These are phyloP conservation scores for Cardiospermum halicacabum DNA, from an alignment of 345 rosid species.

Conservation along the genomic window DNA sequence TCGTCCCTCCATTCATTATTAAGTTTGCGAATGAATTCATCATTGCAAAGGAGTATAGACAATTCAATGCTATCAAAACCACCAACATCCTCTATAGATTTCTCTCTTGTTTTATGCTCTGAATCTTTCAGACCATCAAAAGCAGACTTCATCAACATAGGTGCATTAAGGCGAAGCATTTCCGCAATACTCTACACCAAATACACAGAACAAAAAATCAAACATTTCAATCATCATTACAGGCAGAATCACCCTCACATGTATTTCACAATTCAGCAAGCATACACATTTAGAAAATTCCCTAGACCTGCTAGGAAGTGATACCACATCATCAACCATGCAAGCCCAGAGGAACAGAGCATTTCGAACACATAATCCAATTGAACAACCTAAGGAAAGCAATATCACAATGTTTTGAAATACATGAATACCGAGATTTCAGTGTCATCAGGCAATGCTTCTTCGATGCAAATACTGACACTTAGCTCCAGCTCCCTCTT, in stretches of 20 bases:
- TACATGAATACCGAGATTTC: conserved; percentile 57
- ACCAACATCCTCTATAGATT: conserved; percentile 57
- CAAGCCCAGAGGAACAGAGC: no score
- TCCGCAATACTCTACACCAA: conserved; percentile 74
- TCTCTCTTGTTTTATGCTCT: conserved; percentile 64
- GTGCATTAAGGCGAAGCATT: conserved; percentile 75
- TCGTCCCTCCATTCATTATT: conserved; percentile 95
- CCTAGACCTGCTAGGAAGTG: no score
- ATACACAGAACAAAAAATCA: not conserved
- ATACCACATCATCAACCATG: no score
- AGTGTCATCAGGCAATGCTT: conserved; percentile 74
- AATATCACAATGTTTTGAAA: not conserved
- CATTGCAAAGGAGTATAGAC: conserved; percentile 81
- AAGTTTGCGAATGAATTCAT: conserved; percentile 75
- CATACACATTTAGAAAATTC: no score
- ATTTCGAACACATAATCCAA: no score
- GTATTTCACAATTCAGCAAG: not conserved
- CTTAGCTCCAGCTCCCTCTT: conserved; percentile 63
- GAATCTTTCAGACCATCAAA: conserved; percentile 64
- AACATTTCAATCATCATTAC: not conserved
- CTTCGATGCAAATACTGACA: conserved; percentile 82
- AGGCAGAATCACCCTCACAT: no score
- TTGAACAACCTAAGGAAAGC: no score
- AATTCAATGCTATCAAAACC: conserved; percentile 67
- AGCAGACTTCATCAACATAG: conserved; percentile 76